Evolutionary conservation across 805 yeast species (phyloP).

Genomic region (Lipomyces yamadae): DNA sequence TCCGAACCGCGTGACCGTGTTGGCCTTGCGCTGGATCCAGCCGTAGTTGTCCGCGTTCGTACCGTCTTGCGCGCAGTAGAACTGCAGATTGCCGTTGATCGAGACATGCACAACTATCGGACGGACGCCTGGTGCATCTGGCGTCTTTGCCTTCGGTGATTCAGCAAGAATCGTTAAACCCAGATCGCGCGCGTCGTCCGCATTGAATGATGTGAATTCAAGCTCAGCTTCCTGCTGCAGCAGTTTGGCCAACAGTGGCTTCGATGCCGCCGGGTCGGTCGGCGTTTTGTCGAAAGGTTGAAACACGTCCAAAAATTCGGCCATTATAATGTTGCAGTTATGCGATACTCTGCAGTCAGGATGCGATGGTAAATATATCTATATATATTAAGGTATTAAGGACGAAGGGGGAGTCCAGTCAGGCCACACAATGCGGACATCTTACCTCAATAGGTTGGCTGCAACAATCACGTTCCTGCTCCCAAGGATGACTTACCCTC

Average conservation of each 20-base stretch:
- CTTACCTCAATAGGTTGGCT: too few relatives aligned
- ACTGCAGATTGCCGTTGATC: conserved; percentile 28
- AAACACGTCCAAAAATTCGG: conserved; percentile 19
- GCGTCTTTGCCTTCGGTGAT: conserved; percentile 25
- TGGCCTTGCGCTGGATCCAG: conserved; percentile 33
- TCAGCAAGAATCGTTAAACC: conserved; percentile 22
- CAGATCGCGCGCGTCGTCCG: conserved; percentile 27
- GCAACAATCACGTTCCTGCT: too few relatives aligned
- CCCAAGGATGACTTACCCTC: too few relatives aligned
- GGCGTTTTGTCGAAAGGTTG: conserved; percentile 9
- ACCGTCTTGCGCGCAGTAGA: conserved; percentile 33
- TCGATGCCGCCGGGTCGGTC: conserved; percentile 9
- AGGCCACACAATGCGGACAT: too few relatives aligned
- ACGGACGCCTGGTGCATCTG: conserved; percentile 13
- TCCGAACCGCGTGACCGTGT: conserved; percentile 34
- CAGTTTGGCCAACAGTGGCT: conserved; percentile 11
- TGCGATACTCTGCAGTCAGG: not conserved
- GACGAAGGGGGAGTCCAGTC: too few relatives aligned
- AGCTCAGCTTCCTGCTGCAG: conserved; percentile 24
- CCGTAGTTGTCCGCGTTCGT: conserved; percentile 31
- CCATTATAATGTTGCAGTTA: conserved; percentile 2
- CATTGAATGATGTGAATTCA: conserved; percentile 23
- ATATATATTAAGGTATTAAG: not conserved
- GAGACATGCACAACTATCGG: conserved; percentile 31
- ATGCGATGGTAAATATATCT: not conserved